Base-by-base conservation (phyloP, 176 grass and related monocot species). In the Rhynchospora breviuscula region DNA sequence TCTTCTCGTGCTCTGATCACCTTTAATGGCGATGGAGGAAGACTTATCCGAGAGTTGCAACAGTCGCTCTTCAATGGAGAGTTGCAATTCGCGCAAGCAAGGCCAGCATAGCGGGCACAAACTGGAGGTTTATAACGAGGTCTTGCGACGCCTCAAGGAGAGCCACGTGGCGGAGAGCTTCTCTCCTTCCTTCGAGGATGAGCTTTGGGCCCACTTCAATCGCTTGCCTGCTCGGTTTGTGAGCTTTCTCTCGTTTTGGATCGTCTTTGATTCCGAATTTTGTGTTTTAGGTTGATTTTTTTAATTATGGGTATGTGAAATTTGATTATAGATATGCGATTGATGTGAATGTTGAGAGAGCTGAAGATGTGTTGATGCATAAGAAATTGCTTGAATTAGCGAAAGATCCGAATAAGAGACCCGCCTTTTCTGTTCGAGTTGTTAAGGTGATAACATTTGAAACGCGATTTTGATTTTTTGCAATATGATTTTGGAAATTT, bases 301-400 rank as follows among this genome's bases (percentile, higher is more conserved):
- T 79, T 12, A 25, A 60, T 62, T 74, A 11, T 67, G 45, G 56
- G 53, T 51, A 29, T 33, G 49, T 67, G 61, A 45, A 60, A 64
- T 65, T 66, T 33, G 9, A 17, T 10, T 18, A 63, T 67, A 97
- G 94, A 17, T 97, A 97, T 77, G 91, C 91, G 0, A 82, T 94
- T 85, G 94, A 97, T 89, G 94, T 97, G 61, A 97, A 94, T 22
- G 88, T 94, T 0, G 94, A 94, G 76, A 87, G 88, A 63, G 91
- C 81, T 68, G 94, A 97, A 31, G 94, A 97, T 84, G 88, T 97
- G 58, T 84, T 97, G 78, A 87, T 89, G 65, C 94, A 97, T 90
- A 91, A 92, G 85, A 87, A 76, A 86, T 90, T 97, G 86, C 86
- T 97, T 43, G 89, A 97, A 17, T 84, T 91, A 69, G 94, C 94